Conservation (phyloP, 1,284 basidiomycete genomes). For the Moesziomyces parantarcticus region DNA sequence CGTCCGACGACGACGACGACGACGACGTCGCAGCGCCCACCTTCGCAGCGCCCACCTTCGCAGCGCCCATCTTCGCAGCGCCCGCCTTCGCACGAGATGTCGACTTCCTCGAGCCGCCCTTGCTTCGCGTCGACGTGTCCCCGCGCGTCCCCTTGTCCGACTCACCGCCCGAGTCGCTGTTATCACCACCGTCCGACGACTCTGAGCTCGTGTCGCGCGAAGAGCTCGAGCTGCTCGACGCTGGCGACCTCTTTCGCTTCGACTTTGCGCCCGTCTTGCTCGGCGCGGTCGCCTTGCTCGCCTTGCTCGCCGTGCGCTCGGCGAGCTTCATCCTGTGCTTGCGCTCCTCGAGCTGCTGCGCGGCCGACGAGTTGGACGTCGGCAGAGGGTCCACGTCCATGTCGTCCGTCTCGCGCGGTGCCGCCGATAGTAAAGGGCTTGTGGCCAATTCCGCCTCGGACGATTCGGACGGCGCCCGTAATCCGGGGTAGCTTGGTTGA, state of each 20-base stretch:
- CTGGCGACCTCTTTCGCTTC: not conserved
- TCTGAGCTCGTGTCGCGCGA: conserved; percentile 40
- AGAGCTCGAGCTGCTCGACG: conserved; percentile 12
- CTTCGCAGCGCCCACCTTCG: not conserved
- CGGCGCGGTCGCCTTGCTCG: too few species aligned
- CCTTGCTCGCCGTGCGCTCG: conserved; percentile 7
- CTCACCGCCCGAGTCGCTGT: conserved; percentile 24
- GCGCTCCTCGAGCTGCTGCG: conserved; percentile 37
- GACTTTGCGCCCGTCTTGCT: conserved; percentile 2
- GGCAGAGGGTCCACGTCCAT: conserved; percentile 36
- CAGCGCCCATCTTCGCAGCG: too few species aligned
- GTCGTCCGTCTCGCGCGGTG: conserved; percentile 25
- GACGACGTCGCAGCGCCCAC: not conserved
- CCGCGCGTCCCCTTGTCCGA: conserved; percentile 8
- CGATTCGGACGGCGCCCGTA: conserved; percentile 30
- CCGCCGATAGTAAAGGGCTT: conserved; percentile 41
- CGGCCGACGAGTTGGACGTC: conserved; percentile 5
- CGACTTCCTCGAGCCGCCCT: conserved; percentile 3
- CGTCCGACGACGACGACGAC: conserved; percentile 2
- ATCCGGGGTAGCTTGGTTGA: not conserved
- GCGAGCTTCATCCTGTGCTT: conserved; percentile 27
- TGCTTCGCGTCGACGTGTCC: not conserved
- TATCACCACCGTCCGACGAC: conserved; percentile 28
- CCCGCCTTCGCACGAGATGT: not conserved
- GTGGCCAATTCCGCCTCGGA: conserved; percentile 47